Percentiles rank a stretch among this genome's conserved stretches.
phyloP scores from a whole-genome alignment of 441 rosid species.

The Hura crepitans region DNA sequence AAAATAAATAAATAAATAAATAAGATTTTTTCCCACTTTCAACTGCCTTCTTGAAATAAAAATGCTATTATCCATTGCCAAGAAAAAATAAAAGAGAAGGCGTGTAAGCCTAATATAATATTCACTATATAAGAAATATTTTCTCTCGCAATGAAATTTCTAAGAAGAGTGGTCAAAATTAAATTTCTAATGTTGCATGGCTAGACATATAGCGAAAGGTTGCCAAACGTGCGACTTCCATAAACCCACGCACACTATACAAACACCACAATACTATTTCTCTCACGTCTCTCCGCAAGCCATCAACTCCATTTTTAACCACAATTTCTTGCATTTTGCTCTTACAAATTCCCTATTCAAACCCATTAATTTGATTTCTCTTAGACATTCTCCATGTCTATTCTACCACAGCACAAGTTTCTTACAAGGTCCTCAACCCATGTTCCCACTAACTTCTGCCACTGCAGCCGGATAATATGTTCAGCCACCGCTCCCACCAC shows the following conservation, averaged over 20 bases:
- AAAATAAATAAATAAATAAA: too few relatives aligned
- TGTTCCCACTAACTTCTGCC: constrained; percentile 16
- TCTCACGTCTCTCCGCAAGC: constrained; percentile 15
- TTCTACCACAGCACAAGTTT: constrained; percentile 41
- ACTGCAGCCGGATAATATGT: constrained; percentile 15
- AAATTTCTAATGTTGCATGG: too few relatives aligned
- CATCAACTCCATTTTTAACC: constrained; percentile 14
- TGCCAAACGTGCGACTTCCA: constrained; percentile 18
- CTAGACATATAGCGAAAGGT: background rate
- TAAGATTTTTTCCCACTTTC: too few relatives aligned
- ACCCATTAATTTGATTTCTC: constrained; percentile 3
- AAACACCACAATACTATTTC: constrained; percentile 24
- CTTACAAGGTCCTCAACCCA: constrained; percentile 30
- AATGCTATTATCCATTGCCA: too few relatives aligned
- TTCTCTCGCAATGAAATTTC: too few relatives aligned
- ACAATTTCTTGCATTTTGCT: constrained; percentile 17
- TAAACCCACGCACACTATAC: constrained; percentile 34
- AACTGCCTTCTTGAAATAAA: too few relatives aligned
- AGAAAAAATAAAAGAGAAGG: too few relatives aligned
- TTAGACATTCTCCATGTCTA: constrained; percentile 39
- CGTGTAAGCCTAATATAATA: too few relatives aligned
- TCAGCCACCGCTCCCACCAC: constrained; percentile 34
- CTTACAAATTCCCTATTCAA: background rate
- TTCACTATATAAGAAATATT: too few relatives aligned
- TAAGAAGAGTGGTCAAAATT: too few relatives aligned